Evolutionary conservation across 768 basidiomycete genomes (phyloP), one percentile per base, ranked within the genome.

Genomic region (Amanita thiersii): DNA sequence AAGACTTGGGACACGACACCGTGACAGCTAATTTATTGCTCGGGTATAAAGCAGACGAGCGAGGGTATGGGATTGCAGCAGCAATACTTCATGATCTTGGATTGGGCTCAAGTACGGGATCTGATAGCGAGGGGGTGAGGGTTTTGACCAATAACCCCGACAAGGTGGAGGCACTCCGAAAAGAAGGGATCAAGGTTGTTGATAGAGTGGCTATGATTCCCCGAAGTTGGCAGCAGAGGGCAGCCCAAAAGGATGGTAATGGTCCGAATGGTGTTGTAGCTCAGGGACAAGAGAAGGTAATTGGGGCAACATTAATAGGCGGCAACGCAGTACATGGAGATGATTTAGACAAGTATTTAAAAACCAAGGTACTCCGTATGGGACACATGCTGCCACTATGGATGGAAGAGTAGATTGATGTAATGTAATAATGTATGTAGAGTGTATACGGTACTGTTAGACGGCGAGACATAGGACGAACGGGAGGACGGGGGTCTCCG

Each of bases 1-100:
- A 98, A 59, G 96, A 99, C 59, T 66, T 99, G 38, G 96, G 96
- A 0, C 89, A 97, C 56, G 96, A 98, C 64, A 99, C 96, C n/a
- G 96, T 99, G 51, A 82, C 87, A 3, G 96, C 96, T 19, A 99
- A 99, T 60, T 66, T 98, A 28, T 76, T 96, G 73, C 79, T 99
- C 21, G 96, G 96, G 1, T 88, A 96, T 60, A 73, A 79, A 45
- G 93, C 96, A 4, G 96, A 99, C 57, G 87, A 94, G 60, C 77
- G 96, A 24, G 82, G 81, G 17, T 99, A 98, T 61, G 90, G 86
- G 50, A 70, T 98, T 45, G 96, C 96, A 1, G 84, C 70, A 5
- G 91, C 86, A 20, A 98, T 98, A 48, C 59, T 98, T 47, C 75
- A 79, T 3, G 96, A 99, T 60, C 68, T 98, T 1, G 85, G 83